Conservation (phyloP, 75 land plant species). For the Selaginella moellendorffii region DNA sequence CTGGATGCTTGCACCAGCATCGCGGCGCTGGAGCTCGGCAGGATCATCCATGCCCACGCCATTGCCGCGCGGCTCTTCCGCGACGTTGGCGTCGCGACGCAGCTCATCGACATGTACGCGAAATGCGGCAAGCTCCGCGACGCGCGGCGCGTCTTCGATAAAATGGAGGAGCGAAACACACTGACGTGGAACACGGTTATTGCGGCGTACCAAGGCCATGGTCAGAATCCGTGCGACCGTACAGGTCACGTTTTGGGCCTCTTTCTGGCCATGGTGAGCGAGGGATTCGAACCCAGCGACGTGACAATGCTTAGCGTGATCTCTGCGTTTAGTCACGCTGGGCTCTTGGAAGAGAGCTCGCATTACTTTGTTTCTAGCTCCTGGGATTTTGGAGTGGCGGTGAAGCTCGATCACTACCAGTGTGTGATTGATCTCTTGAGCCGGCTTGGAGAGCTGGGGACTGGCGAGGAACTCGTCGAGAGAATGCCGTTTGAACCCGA, state of each 20-base stretch:
- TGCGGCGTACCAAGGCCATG: neutral
- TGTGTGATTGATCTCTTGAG: slow-evolving; percentile 42
- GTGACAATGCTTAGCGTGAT: slow-evolving; percentile 34
- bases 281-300: slow-evolving; percentile 20
- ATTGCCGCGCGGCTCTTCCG: neutral
- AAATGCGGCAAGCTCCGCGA: neutral
- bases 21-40: neutral
- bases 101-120: neutral
- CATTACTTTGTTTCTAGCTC: slow-evolving; percentile 22
- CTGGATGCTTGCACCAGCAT: slow-evolving; percentile 1
- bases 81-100: neutral
- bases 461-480: slow-evolving; percentile 26
- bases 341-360: slow-evolving; percentile 26
- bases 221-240: neutral
- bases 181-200: neutral
- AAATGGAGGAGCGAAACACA: neutral
- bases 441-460: slow-evolving; percentile 24
- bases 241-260: neutral
- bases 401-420: slow-evolving; percentile 30
- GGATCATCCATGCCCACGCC: neutral
- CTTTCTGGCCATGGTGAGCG: neutral
- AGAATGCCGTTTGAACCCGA: slow-evolving; percentile 39
- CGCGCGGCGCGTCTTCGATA: neutral
- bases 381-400: slow-evolving; percentile 13
- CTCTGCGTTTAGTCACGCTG: slow-evolving; percentile 28